Conservation (phyloP, 2,329 filamentous ascomycete genomes). For the Knufia petricola region DNA sequence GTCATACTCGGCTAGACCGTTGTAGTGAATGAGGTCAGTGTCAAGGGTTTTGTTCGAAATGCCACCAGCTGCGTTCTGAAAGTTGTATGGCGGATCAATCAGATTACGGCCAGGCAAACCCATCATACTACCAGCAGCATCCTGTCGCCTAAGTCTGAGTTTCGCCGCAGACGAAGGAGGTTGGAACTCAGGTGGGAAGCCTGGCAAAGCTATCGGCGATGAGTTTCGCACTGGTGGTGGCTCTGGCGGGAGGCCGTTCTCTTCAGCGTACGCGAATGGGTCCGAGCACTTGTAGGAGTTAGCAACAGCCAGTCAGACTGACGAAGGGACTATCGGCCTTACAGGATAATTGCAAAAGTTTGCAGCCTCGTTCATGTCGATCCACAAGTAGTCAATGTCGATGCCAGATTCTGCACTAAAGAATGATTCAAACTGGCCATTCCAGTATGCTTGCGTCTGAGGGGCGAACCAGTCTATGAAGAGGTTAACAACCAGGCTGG, state of each 20-base stretch:
- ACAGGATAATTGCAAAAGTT: conserved; percentile 48
- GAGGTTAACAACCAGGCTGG: no score
- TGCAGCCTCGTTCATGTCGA: conserved; percentile 56
- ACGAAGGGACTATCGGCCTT: no score
- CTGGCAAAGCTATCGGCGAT: conserved; percentile 48
- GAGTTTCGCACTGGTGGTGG: conserved; percentile 57
- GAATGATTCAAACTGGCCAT: conserved; percentile 54
- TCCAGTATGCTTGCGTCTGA: conserved; percentile 59
- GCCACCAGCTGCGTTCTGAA: conserved; percentile 51
- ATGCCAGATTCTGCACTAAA: conserved; percentile 56
- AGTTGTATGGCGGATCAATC: conserved; percentile 55
- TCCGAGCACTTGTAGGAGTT: no score
- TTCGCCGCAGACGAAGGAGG: conserved; percentile 31
- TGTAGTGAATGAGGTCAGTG: conserved; percentile 58
- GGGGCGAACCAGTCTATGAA: conserved; percentile 72
- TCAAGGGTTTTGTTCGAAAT: conserved; percentile 51
- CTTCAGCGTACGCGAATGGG: conserved; percentile 41
- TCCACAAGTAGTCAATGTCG: conserved; percentile 70
- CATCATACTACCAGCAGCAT: conserved; percentile 28
- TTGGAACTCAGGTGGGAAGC: conserved; percentile 60
- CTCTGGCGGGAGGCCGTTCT: conserved; percentile 43
- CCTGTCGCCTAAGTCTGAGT: conserved; percentile 13
- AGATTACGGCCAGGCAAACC: conserved; percentile 56
- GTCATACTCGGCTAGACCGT: conserved; percentile 61
- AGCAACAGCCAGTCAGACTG: no score